Conservation (phyloP, 352 stramenopile species). For the Halophytophthora batemanensis region DNA sequence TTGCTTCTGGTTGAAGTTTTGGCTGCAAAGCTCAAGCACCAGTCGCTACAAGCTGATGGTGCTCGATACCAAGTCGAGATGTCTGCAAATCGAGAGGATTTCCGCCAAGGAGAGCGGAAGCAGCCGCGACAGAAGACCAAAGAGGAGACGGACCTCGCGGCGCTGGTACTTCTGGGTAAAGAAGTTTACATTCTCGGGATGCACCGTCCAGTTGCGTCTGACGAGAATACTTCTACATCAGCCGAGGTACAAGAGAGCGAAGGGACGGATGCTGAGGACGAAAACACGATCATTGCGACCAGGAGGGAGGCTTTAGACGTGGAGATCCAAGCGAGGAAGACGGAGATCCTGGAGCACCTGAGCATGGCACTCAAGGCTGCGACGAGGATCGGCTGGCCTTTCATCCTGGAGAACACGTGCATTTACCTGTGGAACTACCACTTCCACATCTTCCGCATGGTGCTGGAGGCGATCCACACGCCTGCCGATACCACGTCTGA, state of each 20-base stretch:
- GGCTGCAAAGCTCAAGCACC: constrained; percentile 32
- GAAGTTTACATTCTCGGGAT: constrained; percentile 39
- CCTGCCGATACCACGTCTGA: background rate
- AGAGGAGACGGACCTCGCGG: constrained; percentile 17
- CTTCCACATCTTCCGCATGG: constrained; percentile 75
- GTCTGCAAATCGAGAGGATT: constrained; percentile 7
- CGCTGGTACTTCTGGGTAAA: constrained; percentile 18
- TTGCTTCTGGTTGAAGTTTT: constrained; percentile 50
- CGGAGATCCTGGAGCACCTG: constrained; percentile 43
- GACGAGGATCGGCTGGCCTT: constrained; percentile 47
- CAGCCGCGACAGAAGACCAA: constrained; percentile 2
- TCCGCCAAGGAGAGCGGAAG: constrained; percentile 1
- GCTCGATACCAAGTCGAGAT: constrained; percentile 6
- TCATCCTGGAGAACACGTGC: constrained; percentile 78
- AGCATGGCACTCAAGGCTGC: constrained; percentile 26
- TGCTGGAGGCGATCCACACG: constrained; percentile 18
- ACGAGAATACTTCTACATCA: background rate
- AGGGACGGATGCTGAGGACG: constrained; percentile 10
- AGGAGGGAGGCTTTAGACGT: constrained; percentile 8
- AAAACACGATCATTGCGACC: constrained; percentile 1
- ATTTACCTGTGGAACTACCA: constrained; percentile 92
- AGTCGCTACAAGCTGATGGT: constrained; percentile 11
- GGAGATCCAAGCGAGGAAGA: constrained; percentile 40
- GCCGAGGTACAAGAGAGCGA: constrained; percentile 3
- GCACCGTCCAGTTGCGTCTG: constrained; percentile 7